phyloP scores from a whole-genome alignment of 768 basidiomycete species.

The Pulveroboletus sp. region DNA sequence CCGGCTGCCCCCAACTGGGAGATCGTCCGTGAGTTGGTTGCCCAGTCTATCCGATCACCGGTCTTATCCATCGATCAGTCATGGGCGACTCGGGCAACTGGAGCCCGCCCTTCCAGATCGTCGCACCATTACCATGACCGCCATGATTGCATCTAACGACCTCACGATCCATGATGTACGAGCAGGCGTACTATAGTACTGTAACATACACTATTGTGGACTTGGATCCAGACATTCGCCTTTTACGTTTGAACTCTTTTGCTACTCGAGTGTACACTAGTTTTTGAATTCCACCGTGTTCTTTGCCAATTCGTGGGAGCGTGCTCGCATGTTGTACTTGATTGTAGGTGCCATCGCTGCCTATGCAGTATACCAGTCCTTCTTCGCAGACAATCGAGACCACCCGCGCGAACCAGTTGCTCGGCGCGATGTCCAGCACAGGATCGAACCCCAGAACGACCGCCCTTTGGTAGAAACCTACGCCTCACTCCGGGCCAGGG shows the following conservation, averaged over 20 bases:
- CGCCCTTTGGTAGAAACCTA: conserved; percentile 38
- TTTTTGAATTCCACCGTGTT: too few relatives aligned
- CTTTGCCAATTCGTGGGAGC: too few relatives aligned
- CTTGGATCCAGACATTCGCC: conserved; percentile 10
- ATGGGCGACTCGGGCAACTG: conserved; percentile 56
- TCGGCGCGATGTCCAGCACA: conserved; percentile 9
- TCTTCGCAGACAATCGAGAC: conserved; percentile 8
- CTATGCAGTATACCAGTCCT: conserved; percentile 8
- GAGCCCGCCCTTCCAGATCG: conserved; percentile 44
- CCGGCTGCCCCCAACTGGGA: conserved; percentile 39
- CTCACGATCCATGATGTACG: conserved; percentile 8
- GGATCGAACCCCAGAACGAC: not conserved
- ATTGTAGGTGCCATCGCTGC: conserved; percentile 9
- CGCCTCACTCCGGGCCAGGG: conserved; percentile 62
- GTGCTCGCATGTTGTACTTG: conserved; percentile 13
- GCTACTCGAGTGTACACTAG: not conserved
- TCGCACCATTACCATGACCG: conserved; percentile 15
- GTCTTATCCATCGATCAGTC: conserved; percentile 31
- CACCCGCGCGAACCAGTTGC: not conserved
- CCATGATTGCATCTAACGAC: conserved; percentile 13
- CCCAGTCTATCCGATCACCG: not conserved
- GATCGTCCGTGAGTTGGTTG: conserved; percentile 40
- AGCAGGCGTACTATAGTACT: not conserved
- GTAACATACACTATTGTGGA: conserved; percentile 5
- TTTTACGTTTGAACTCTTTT: conserved; percentile 2